Base-by-base conservation (phyloP, 176 grass and related monocot genomes). In the Metroxylon sagu region DNA sequence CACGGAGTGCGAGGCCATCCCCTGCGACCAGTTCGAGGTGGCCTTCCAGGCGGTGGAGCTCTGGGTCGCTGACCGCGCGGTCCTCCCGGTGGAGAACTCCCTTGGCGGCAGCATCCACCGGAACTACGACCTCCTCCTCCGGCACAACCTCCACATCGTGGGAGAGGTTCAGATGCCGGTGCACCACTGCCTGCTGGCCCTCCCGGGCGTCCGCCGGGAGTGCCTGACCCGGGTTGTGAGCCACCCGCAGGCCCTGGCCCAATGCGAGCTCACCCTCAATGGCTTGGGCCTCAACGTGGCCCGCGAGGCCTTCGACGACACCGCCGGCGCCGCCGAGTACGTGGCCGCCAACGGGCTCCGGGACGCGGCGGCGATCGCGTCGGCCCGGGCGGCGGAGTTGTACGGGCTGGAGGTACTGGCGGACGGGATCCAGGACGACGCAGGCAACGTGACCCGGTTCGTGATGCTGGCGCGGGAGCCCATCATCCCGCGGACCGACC, bases 11-110 rank as follows among this genome's bases (percentile, higher is more conserved):
- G 83, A 95, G 53, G 86, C 91, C 57, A 87, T 95, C 30, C 91
- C 91, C 6, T 95, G 91, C 71, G 91, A 95, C 83, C 91, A 95
- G 76, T 95, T 95, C 70, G 91, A 95, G 83, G 86, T 90, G 31
- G 91, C 91, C 17, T 95, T 95, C 76, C 83, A 87, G 74, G 82
- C 91, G 19, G 86, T 90, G 19, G 86, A 95, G 73, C 84, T 95
- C 1, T 95, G 91, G 91, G 79, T 95, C 61, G 83, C 91, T 3
- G 91, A 95, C 71, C 91, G 91, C 31, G 91, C 91, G 3, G 91
- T 95, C 51, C 83, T 95, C 26, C 91, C 91, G 26, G 77, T 95
- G 43, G 91, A 95, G 74, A 87, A 95, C 71, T 95, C 91, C 15
- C 86, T 95, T 0, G 91, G 91, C 18, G 91, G 91, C 49, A 95